Percentiles rank a stretch among this genome's conserved stretches.
Evolutionary conservation across 2,329 filamentous ascomycete genomes (phyloP).

Genomic region (Beauveria bassiana): DNA sequence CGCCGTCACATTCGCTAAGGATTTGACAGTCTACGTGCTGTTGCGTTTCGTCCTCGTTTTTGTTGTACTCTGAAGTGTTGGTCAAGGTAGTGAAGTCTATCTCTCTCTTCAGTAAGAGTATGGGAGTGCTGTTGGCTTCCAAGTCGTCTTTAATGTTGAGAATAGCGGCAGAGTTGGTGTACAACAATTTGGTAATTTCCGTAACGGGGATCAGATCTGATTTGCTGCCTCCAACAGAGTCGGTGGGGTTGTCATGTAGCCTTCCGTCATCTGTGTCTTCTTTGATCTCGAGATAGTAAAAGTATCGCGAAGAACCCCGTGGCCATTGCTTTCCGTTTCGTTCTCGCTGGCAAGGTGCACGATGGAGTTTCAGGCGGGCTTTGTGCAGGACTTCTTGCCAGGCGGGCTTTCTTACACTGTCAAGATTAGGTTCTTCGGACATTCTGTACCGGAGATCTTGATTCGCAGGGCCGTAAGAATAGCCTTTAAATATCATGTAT

Average conservation of each 20-base stretch:
- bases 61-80: neutral
- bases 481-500: conserved; percentile 90
- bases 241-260: conserved; percentile 36
- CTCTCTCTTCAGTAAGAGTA: conserved; percentile 68
- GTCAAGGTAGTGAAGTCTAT: conserved; percentile 47
- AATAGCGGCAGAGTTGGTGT: conserved; percentile 83
- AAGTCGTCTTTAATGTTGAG: conserved; percentile 60
- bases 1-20: neutral
- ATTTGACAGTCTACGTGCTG: neutral
- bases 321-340: neutral
- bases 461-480: conserved; percentile 37
- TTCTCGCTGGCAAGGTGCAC: conserved; percentile 44
- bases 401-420: conserved; percentile 53
- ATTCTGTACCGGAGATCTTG: neutral
- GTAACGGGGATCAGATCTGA: conserved; percentile 45
- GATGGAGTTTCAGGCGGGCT: conserved; percentile 70
- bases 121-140: conserved; percentile 40
- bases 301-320: conserved; percentile 38
- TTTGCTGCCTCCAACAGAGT: conserved; percentile 33
- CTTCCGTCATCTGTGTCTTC: conserved; percentile 66
- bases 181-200: conserved; percentile 81
- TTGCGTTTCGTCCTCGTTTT: neutral
- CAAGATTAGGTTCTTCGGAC: neutral
- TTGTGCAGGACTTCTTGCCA: conserved; percentile 99
- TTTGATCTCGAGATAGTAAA: conserved; percentile 73